Conservation (phyloP, 1,284 basidiomycete species). For the Ustilago crameri region DNA sequence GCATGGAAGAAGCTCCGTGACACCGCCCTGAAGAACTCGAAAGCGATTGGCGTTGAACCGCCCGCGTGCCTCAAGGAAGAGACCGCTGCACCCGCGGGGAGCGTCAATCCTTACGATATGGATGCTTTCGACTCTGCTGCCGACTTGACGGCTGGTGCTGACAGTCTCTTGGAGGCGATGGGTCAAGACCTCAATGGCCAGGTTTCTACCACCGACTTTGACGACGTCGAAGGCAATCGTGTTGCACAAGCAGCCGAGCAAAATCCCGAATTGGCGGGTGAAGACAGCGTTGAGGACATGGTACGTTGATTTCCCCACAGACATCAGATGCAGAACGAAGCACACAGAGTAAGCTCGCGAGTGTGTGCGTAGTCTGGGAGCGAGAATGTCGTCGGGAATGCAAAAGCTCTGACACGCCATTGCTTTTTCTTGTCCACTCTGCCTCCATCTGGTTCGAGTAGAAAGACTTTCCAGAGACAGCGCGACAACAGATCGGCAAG, state of each 20-base stretch:
- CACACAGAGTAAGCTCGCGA: background rate
- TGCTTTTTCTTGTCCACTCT: background rate
- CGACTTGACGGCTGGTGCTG: slow-evolving; percentile 44
- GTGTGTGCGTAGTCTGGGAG: background rate
- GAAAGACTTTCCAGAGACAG: slow-evolving; percentile 55
- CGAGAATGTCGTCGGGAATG: background rate
- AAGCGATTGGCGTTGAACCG: slow-evolving; percentile 50
- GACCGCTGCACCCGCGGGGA: slow-evolving; percentile 50
- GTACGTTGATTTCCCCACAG: slow-evolving; percentile 27
- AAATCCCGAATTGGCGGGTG: slow-evolving; percentile 17
- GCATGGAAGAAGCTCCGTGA: slow-evolving; percentile 63
- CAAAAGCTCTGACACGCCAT: slow-evolving; percentile 13
- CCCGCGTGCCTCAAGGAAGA: slow-evolving; percentile 58
- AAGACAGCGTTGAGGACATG: slow-evolving; percentile 53
- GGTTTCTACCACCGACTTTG: slow-evolving; percentile 60
- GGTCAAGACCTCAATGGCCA: slow-evolving; percentile 51
- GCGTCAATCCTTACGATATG: slow-evolving; percentile 48
- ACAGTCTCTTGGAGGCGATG: slow-evolving; percentile 37
- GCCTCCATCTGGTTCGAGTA: slow-evolving; percentile 2
- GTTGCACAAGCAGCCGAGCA: slow-evolving; percentile 36
- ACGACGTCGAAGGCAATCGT: slow-evolving; percentile 54
- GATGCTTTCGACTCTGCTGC: slow-evolving; percentile 49
- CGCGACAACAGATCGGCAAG: slow-evolving; percentile 46
- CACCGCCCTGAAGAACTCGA: slow-evolving; percentile 61
- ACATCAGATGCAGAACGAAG: background rate